phyloP scores from a whole-genome alignment of 306 rosid genomes.

The Rosa persica region DNA sequence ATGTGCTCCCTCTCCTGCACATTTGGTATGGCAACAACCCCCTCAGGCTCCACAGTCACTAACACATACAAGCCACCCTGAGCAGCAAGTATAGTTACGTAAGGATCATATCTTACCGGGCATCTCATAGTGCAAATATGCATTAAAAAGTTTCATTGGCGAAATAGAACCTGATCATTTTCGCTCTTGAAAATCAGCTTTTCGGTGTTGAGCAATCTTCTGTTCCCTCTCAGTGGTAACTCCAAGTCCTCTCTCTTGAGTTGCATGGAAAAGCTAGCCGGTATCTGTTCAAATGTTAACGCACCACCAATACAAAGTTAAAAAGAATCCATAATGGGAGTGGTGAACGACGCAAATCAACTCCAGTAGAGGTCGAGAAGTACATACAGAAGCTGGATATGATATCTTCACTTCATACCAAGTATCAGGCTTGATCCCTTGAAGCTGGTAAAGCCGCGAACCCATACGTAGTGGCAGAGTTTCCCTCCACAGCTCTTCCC shows the following conservation, averaged over 20 bases:
- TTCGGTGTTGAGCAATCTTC: slow-evolving; percentile 87
- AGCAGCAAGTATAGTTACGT: slow-evolving; percentile 8
- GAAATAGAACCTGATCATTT: slow-evolving; percentile 43
- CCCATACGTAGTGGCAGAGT: slow-evolving; percentile 58
- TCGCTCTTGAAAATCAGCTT: slow-evolving; percentile 70
- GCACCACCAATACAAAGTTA: slow-evolving; percentile 21
- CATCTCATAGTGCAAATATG: slow-evolving; percentile 4
- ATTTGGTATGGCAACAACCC: slow-evolving; percentile 64
- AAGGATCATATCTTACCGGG: background rate
- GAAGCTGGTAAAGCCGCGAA: slow-evolving; percentile 64
- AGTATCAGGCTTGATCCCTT: slow-evolving; percentile 58
- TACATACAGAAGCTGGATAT: slow-evolving; percentile 94
- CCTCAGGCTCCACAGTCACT: slow-evolving; percentile 80
- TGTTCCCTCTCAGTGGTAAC: slow-evolving; percentile 33
- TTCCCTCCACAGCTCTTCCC: slow-evolving; percentile 75
- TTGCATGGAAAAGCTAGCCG: slow-evolving; percentile 65
- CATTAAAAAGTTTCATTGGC: slow-evolving; percentile 1
- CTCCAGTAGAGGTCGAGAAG: slow-evolving; percentile 28
- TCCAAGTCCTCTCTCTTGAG: slow-evolving; percentile 53
- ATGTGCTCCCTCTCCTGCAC: slow-evolving; percentile 61
- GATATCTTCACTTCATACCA: slow-evolving; percentile 99
- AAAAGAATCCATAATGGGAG: slow-evolving; percentile 31
- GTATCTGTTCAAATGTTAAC: slow-evolving; percentile 48
- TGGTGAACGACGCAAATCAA: slow-evolving; percentile 15
- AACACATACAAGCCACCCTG: slow-evolving; percentile 49